Evolutionary conservation across 2,329 filamentous ascomycete genomes (phyloP).

Genomic region (Stachybotrys chartarum): DNA sequence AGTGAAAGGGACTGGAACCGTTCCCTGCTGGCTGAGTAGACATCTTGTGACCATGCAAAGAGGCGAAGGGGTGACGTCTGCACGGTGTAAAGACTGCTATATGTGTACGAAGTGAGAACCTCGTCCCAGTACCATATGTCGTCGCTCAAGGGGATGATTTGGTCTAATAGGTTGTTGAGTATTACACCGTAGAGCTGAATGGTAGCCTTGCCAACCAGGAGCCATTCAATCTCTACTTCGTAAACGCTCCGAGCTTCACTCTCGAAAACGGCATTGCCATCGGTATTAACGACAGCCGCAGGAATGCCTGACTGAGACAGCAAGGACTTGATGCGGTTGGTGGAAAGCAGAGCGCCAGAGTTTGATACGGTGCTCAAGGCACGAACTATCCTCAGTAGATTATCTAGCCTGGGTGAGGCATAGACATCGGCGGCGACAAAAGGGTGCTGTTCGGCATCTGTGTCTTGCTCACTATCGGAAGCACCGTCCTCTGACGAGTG

Average conservation of each 20-base stretch:
- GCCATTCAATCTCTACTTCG: constrained; percentile 80
- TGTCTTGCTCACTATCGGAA: constrained; percentile 14
- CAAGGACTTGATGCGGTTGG: constrained; percentile 52
- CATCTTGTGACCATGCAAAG: constrained; percentile 63
- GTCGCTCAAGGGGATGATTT: constrained; percentile 75
- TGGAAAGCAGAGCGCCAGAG: constrained; percentile 53
- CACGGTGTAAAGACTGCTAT: constrained; percentile 74
- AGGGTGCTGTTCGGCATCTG: constrained; percentile 24
- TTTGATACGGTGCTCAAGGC: constrained; percentile 63
- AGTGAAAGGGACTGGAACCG: constrained; percentile 31
- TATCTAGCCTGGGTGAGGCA: constrained; percentile 47
- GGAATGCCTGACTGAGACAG: constrained; percentile 57
- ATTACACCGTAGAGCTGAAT: constrained; percentile 84
- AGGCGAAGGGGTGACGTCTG: constrained; percentile 77
- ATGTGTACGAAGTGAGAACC: constrained; percentile 68
- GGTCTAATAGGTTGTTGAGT: constrained; percentile 68
- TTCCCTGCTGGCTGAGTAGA: constrained; percentile 55
- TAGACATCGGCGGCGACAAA: constrained; percentile 32
- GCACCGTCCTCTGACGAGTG: constrained; percentile 34
- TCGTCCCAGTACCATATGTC: constrained; percentile 97
- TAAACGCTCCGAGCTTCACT: constrained; percentile 39
- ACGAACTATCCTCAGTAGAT: constrained; percentile 62
- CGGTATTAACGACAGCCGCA: constrained; percentile 21
- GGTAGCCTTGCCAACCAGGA: constrained; percentile 83
- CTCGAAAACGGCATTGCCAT: constrained; percentile 14